phyloP scores from a whole-genome alignment of 148 eudicot genomes.

The Tetragonia tetragonoides region DNA sequence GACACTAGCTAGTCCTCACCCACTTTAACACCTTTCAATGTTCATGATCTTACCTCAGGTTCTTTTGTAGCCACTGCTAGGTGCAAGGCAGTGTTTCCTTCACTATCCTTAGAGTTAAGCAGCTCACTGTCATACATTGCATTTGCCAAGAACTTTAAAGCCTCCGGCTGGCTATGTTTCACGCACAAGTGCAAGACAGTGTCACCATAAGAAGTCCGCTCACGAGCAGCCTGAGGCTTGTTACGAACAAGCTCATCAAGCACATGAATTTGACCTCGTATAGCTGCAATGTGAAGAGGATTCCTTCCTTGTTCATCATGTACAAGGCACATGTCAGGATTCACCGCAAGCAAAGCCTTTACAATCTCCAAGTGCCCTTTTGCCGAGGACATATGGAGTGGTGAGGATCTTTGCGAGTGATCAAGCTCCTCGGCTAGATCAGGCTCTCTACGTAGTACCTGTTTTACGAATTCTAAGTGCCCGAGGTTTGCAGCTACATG shows the following conservation, averaged over 20 bases:
- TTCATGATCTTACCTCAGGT: slow-evolving; percentile 10
- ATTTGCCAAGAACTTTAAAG: slow-evolving; percentile 11
- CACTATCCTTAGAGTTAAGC: slow-evolving; percentile 17
- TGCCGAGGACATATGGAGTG: slow-evolving; percentile 40
- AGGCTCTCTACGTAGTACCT: slow-evolving; percentile 35
- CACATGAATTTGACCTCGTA: slow-evolving; percentile 24
- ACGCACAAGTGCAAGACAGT: slow-evolving; percentile 36
- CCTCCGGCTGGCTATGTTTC: slow-evolving; percentile 15
- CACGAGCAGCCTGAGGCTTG: slow-evolving; percentile 26
- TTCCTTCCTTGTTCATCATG: slow-evolving; percentile 34
- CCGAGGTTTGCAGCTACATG: slow-evolving; percentile 39
- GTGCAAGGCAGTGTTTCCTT: slow-evolving; percentile 35
- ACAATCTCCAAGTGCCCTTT: slow-evolving; percentile 37
- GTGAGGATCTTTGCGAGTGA: slow-evolving; percentile 24
- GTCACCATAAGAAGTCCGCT: slow-evolving; percentile 12
- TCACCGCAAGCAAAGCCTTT: background rate
- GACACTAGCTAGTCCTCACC: too few relatives aligned
- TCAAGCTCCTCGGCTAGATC: slow-evolving; percentile 36
- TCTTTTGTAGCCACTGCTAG: slow-evolving; percentile 26
- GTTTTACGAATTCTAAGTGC: slow-evolving; percentile 30
- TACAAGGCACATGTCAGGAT: slow-evolving; percentile 28
- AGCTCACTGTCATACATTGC: slow-evolving; percentile 14
- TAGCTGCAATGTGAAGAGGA: slow-evolving; percentile 41
- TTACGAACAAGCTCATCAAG: slow-evolving; percentile 20
- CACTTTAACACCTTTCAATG: too few relatives aligned